Base-by-base conservation (phyloP, 2,329 filamentous ascomycete species). In the Aureobasidium subglaciale region DNA sequence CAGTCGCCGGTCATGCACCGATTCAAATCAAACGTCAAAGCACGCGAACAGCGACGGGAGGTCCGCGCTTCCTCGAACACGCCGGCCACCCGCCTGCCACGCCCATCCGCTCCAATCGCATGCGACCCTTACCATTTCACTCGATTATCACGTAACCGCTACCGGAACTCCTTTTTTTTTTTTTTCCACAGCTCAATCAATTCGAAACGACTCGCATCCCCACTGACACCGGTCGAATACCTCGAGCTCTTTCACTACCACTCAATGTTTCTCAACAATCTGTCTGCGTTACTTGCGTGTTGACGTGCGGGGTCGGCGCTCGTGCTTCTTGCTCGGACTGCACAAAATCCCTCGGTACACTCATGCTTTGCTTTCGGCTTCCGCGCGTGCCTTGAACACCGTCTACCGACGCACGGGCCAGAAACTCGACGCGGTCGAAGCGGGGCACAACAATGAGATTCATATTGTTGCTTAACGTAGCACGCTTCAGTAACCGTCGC, bases 1-100 rank as follows among this genome's bases (percentile, higher is more conserved):
- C n/a, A n/a, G n/a, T n/a, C n/a, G n/a, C n/a, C n/a, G n/a, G 29
- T 30, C 29, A 30, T 30, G 29, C 8, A 9, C 13, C 13, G 43
- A 34, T 34, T 22, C 29, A 18, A 48, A 48, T 13, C 30, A 30
- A 27, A 32, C 43, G 43, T 48, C 43, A 48, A 48, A 48, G 43
- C 43, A 48, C 43, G 43, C 43, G 18, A 48, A 48, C 29, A 34
- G 13, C 29, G 29, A 30, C 8, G 29, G 13, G 13, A 30, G 41
- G 38, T 24, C 38, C 38, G 25, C 41, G 24, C 41, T 13, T 43
- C 18, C 30, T 46, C 40, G 15, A 30, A 43, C 41, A 24, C 15
- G 34, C 13, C 16, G n/a, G 24, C 24, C 43, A 48, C 43, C 9
- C 18, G 43, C 43, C 29, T 10, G 10, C 10, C 27, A 9, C 20